phyloP scores from a whole-genome alignment of 345 rosid species.

The Citrus trifoliata region DNA sequence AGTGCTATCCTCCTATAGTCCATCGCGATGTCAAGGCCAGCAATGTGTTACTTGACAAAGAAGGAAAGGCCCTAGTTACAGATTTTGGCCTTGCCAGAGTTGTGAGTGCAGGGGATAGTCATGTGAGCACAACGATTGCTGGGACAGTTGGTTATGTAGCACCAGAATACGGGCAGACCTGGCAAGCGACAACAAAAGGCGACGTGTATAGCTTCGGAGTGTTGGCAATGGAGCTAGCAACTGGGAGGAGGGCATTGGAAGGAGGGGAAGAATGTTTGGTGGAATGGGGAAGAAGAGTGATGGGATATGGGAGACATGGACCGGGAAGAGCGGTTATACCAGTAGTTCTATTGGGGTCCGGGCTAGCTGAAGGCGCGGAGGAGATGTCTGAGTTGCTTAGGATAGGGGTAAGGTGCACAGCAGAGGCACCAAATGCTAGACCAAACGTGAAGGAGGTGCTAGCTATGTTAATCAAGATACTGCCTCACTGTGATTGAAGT shows the following conservation, averaged over 20 bases:
- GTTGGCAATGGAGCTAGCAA: slow-evolving; percentile 81
- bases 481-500: slow-evolving; percentile 13
- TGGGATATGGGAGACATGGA: slow-evolving; percentile 36
- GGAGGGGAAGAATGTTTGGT: slow-evolving; percentile 93
- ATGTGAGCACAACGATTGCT: slow-evolving; percentile 88
- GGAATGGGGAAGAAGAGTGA: slow-evolving; percentile 76
- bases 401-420: slow-evolving; percentile 67
- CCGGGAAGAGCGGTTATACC: slow-evolving; percentile 36
- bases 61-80: slow-evolving; percentile 74
- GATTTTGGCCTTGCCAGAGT: slow-evolving; percentile 91
- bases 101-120: slow-evolving; percentile 67
- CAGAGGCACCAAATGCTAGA: slow-evolving; percentile 74
- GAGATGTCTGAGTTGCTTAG: slow-evolving; percentile 61
- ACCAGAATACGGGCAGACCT: slow-evolving; percentile 93
- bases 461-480: slow-evolving; percentile 50
- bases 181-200: slow-evolving; percentile 91
- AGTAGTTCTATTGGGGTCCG: slow-evolving; percentile 53
- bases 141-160: slow-evolving; percentile 95
- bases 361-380: slow-evolving; percentile 59
- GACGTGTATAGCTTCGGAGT: slow-evolving; percentile 95
- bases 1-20: slow-evolving; percentile 81
- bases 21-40: slow-evolving; percentile 97
- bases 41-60: slow-evolving; percentile 70
- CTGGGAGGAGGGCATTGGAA: slow-evolving; percentile 79
- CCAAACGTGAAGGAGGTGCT: slow-evolving; percentile 94